These are phyloP conservation scores for Boletellus ananas DNA, from an alignment of 768 basidiomycete species.

Conservation along the genomic window DNA sequence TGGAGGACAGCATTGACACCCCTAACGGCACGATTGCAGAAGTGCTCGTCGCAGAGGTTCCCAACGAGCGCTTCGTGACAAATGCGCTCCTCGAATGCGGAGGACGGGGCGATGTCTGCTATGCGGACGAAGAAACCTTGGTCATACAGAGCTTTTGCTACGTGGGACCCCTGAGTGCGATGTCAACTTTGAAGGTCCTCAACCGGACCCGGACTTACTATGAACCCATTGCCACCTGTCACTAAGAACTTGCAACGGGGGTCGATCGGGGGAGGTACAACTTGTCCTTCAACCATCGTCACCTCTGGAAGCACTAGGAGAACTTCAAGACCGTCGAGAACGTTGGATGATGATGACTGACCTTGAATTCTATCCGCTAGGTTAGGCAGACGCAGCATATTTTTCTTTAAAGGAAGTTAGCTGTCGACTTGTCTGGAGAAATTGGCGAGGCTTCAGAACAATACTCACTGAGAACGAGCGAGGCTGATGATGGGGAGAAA, in stretches of 20 bases:
- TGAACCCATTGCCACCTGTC: conserved; percentile 52
- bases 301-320: background rate
- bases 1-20: conserved; percentile 47
- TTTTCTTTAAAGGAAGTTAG: background rate
- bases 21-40: conserved; percentile 37
- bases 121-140: conserved; percentile 39
- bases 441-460: background rate
- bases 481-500: background rate
- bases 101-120: conserved; percentile 35
- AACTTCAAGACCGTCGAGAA: too few species aligned
- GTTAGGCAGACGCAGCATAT: background rate
- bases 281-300: conserved; percentile 1
- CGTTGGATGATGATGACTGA: background rate
- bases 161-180: conserved; percentile 45
- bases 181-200: background rate
- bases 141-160: conserved; percentile 38
- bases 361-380: background rate
- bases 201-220: conserved; percentile 33
- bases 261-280: background rate
- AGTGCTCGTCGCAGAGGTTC: conserved; percentile 41
- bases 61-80: conserved; percentile 40
- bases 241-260: conserved; percentile 32
- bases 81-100: conserved; percentile 19
- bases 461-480: background rate
- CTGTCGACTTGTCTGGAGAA: background rate